phyloP scores from a whole-genome alignment of 2,329 filamentous ascomycete genomes.

The Gnomoniopsis sp. region DNA sequence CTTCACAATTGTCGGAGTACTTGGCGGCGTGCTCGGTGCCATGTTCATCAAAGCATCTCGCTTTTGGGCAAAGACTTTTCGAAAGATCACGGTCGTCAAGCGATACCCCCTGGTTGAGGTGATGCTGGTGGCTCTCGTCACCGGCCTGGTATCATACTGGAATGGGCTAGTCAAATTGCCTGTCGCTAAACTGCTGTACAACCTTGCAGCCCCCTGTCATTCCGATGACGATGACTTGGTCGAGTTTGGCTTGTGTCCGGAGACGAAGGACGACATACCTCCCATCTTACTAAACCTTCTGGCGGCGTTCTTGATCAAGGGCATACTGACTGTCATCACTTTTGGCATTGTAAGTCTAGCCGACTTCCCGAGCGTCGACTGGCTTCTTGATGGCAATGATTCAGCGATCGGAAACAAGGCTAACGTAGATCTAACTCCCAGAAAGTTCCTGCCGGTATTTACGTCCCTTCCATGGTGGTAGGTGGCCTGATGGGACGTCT shows the following conservation, averaged over 20 bases:
- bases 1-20: slow-evolving; percentile 81
- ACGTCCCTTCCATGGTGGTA: slow-evolving; percentile 98
- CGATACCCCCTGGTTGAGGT: slow-evolving; percentile 83
- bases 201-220: slow-evolving; percentile 85
- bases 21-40: slow-evolving; percentile 82
- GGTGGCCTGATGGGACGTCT: slow-evolving; percentile 88
- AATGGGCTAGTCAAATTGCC: slow-evolving; percentile 85
- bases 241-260: slow-evolving; percentile 74
- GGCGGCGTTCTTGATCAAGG: slow-evolving; percentile 84
- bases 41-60: slow-evolving; percentile 95
- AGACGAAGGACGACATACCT: slow-evolving; percentile 70
- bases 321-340: slow-evolving; percentile 80
- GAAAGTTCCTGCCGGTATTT: slow-evolving; percentile 95
- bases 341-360: slow-evolving; percentile 71
- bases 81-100: slow-evolving; percentile 77
- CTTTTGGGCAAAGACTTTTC: slow-evolving; percentile 85
- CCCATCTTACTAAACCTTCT: slow-evolving; percentile 68
- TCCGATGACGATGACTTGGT: slow-evolving; percentile 61
- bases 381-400: not conserved
- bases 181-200: slow-evolving; percentile 85
- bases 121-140: slow-evolving; percentile 78
- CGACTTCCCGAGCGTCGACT: too few relatives aligned
- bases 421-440: slow-evolving; percentile 23
- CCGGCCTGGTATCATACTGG: slow-evolving; percentile 87
- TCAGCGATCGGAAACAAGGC: not conserved